Percentiles rank a stretch among this genome's conserved stretches.
These are phyloP conservation scores for Neofusicoccum kwambonambiense DNA, from an alignment of 2,329 filamentous ascomycete genomes.

Conservation along the genomic window DNA sequence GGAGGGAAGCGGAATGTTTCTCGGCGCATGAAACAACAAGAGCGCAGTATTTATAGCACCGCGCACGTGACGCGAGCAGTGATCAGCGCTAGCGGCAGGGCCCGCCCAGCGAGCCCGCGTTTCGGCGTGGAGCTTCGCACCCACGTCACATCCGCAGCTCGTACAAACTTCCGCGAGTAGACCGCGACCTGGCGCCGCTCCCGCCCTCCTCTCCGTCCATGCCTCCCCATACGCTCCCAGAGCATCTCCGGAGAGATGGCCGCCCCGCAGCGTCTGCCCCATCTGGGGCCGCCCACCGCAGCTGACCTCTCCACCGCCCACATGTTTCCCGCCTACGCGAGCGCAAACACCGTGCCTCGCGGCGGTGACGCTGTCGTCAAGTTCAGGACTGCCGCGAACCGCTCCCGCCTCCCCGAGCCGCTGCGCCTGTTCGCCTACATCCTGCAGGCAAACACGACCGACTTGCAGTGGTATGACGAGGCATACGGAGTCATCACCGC, in stretches of 20 bases:
- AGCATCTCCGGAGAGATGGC: slow-evolving; percentile 14
- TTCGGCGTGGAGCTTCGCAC: slow-evolving; percentile 10
- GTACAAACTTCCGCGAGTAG: slow-evolving; percentile 4
- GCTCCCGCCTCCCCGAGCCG: not conserved
- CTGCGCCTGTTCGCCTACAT: not conserved
- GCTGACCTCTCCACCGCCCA: not conserved
- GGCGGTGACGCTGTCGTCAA: not conserved
- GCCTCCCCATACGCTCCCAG: slow-evolving; percentile 5
- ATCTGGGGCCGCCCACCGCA: not conserved
- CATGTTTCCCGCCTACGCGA: not conserved
- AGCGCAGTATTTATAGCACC: not conserved
- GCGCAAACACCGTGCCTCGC: not conserved
- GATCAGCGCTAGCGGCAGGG: slow-evolving; percentile 12
- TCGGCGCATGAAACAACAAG: not conserved
- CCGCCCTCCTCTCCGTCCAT: slow-evolving; percentile 4
- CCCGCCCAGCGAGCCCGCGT: slow-evolving; percentile 2
- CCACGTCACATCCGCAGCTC: slow-evolving; percentile 10
- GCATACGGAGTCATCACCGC: not conserved
- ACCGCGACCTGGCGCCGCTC: not conserved
- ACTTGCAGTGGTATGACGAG: slow-evolving; percentile 1
- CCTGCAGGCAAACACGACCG: not conserved
- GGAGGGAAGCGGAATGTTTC: not conserved
- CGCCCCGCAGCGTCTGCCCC: not conserved
- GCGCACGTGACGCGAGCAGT: not conserved
- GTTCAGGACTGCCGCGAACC: slow-evolving; percentile 1